Conservation (phyloP, 2,329 filamentous ascomycete genomes). For the Pleoardoris graminearum region DNA sequence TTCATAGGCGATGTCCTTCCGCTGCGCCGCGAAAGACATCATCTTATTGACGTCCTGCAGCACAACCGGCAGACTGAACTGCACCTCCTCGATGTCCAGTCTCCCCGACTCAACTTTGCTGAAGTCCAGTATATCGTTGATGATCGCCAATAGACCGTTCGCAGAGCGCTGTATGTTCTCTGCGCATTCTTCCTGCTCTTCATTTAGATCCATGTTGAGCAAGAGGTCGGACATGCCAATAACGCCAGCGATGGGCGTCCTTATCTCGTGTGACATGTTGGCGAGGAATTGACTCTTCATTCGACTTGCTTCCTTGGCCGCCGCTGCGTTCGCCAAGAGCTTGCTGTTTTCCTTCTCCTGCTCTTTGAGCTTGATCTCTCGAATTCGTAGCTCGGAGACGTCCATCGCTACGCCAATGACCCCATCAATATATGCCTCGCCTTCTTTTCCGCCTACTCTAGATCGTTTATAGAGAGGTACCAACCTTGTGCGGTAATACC, state of each 20-base stretch:
- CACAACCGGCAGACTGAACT: conserved; percentile 74
- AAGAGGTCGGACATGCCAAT: conserved; percentile 79
- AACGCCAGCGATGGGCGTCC: conserved; percentile 77
- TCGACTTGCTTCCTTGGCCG: conserved; percentile 77
- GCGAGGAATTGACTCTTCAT: conserved; percentile 80
- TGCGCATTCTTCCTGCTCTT: conserved; percentile 74
- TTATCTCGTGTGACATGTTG: conserved; percentile 81
- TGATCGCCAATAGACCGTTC: conserved; percentile 80
- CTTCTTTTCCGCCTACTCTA: conserved; percentile 55
- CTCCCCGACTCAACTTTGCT: conserved; percentile 82
- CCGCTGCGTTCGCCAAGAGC: conserved; percentile 73
- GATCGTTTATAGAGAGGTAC: conserved; percentile 66
- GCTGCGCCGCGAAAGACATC: conserved; percentile 81
- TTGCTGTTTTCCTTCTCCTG: conserved; percentile 71
- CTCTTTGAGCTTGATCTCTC: conserved; percentile 64
- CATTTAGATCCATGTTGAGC: conserved; percentile 66
- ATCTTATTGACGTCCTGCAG: conserved; percentile 82
- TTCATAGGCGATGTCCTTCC: conserved; percentile 75
- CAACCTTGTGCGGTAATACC: conserved; percentile 73
- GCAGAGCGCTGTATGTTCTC: conserved; percentile 79
- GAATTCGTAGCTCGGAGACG: conserved; percentile 70
- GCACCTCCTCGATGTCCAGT: conserved; percentile 77
- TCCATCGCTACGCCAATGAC: conserved; percentile 81
- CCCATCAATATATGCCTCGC: conserved; percentile 63
- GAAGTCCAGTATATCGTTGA: conserved; percentile 90